Percentiles rank a stretch among this genome's conserved stretches.
phyloP scores from a whole-genome alignment of 305 asterid species.

The Solanum hybrid region DNA sequence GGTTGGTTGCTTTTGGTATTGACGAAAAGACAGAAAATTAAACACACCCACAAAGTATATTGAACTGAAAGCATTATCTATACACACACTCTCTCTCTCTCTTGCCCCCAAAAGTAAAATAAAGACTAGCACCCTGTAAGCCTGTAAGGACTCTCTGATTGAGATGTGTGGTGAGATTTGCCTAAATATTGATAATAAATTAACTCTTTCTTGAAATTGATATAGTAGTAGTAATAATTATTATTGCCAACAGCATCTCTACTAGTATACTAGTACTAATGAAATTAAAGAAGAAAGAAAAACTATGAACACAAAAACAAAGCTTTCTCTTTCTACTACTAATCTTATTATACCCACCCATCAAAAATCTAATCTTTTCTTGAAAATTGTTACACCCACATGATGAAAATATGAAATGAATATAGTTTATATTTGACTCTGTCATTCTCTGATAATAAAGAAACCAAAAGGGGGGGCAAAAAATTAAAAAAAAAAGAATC shows the following conservation, averaged over 20 bases:
- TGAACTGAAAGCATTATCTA: slow-evolving; percentile 2
- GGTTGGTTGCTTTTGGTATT: slow-evolving; percentile 15
- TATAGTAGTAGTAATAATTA: slow-evolving; percentile 1
- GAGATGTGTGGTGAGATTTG: slow-evolving; percentile 77
- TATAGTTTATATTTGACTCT: slow-evolving; percentile 1
- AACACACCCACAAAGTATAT: slow-evolving; percentile 11
- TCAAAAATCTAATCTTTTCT: slow-evolving; percentile 1
- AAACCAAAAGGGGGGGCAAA: background rate
- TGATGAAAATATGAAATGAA: background rate
- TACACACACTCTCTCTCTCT: background rate
- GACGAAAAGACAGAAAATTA: slow-evolving; percentile 12
- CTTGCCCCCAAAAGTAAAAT: slow-evolving; percentile 10
- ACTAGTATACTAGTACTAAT: background rate
- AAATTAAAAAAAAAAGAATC: slow-evolving; percentile 6
- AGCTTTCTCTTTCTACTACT: background rate
- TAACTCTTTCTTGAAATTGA: slow-evolving; percentile 29
- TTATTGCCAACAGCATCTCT: slow-evolving; percentile 11
- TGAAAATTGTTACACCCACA: background rate
- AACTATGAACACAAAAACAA: background rate
- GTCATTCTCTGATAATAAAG: background rate
- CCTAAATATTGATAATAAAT: slow-evolving; percentile 41
- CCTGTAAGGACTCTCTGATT: slow-evolving; percentile 30
- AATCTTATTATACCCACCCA: background rate
- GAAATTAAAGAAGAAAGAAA: slow-evolving; percentile 25
- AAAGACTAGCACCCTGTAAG: slow-evolving; percentile 18